phyloP scores from a whole-genome alignment of 2,329 filamentous ascomycete genomes.

The Pseudovirgaria hyperparasitica region DNA sequence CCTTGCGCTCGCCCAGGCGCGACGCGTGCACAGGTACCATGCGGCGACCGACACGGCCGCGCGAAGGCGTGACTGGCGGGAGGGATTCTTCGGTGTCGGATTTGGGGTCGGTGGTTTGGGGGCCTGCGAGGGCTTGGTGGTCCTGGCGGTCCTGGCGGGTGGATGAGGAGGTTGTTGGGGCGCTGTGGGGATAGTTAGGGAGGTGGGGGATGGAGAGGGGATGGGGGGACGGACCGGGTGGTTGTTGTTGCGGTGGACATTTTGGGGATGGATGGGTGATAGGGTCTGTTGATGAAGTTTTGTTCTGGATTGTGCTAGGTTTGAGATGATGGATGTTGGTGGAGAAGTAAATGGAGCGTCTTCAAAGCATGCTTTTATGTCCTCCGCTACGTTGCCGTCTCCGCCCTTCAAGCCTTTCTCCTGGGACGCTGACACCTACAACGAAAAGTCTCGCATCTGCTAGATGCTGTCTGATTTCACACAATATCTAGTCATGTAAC shows the following conservation, averaged over 20 bases:
- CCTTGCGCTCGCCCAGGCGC: conserved; percentile 24
- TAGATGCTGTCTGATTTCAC: too few species aligned
- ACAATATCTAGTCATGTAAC: too few species aligned
- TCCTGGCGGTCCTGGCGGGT: conserved; percentile 2
- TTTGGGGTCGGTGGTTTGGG: conserved; percentile 5
- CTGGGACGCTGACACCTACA: too few species aligned
- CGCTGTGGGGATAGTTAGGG: conserved; percentile 6
- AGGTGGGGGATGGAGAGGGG: conserved; percentile 3
- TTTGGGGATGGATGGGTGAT: too few species aligned
- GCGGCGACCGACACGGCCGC: conserved; percentile 7
- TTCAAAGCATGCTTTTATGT: too few species aligned
- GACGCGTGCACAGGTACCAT: conserved; percentile 23
- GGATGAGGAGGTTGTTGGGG: conserved; percentile 6
- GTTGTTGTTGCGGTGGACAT: conserved; percentile 1
- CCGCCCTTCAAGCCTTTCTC: too few species aligned
- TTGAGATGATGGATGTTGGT: too few species aligned
- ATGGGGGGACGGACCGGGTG: background rate
- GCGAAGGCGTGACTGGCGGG: conserved; percentile 20
- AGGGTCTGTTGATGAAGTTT: too few species aligned
- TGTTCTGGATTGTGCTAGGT: too few species aligned
- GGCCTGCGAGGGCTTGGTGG: conserved; percentile 5
- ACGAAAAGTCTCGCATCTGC: too few species aligned
- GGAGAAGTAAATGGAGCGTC: too few species aligned
- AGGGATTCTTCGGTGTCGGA: conserved; percentile 18
- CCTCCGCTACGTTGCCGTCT: too few species aligned